Percentiles rank a stretch among this genome's conserved stretches.
Conservation (phyloP, 257 asterid species). For the Coffea canephora region DNA sequence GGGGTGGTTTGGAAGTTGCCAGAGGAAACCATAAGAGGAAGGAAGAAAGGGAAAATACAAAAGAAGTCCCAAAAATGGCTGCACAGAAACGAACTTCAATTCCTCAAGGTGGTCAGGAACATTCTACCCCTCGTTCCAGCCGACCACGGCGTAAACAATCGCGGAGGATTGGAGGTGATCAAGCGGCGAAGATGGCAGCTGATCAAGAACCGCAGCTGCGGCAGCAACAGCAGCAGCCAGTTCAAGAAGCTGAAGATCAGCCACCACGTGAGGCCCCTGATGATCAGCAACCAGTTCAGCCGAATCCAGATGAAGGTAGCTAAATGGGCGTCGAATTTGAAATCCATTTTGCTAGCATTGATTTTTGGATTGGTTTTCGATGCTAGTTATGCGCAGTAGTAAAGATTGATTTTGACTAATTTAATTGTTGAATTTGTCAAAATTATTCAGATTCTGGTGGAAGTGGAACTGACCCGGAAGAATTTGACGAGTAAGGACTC, state of each 20-base stretch:
- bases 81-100: constrained; percentile 29
- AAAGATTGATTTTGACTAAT: neutral
- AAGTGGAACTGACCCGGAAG: constrained; percentile 48
- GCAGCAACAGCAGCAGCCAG: constrained; percentile 10
- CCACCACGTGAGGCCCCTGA: constrained; percentile 5
- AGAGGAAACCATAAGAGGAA: neutral
- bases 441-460: constrained; percentile 38
- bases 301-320: constrained; percentile 30
- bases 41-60: too few relatives aligned
- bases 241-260: neutral
- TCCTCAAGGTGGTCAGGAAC: constrained; percentile 22
- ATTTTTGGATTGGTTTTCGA: neutral
- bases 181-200: neutral
- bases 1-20: neutral
- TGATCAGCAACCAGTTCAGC: constrained; percentile 23
- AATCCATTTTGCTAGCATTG: neutral
- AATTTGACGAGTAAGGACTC: constrained; percentile 34
- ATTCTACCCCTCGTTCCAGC: constrained; percentile 8
- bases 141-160: constrained; percentile 29
- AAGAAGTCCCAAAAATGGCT: constrained; percentile 21
- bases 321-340: neutral
- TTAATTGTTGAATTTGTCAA: constrained; percentile 12
- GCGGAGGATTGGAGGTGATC: constrained; percentile 14
- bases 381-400: constrained; percentile 1
- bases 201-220: neutral